Percentiles rank a stretch among this genome's conserved stretches.
These are phyloP conservation scores for Beauveria asiatica DNA, from an alignment of 2,329 filamentous ascomycete species.

Conservation along the genomic window DNA sequence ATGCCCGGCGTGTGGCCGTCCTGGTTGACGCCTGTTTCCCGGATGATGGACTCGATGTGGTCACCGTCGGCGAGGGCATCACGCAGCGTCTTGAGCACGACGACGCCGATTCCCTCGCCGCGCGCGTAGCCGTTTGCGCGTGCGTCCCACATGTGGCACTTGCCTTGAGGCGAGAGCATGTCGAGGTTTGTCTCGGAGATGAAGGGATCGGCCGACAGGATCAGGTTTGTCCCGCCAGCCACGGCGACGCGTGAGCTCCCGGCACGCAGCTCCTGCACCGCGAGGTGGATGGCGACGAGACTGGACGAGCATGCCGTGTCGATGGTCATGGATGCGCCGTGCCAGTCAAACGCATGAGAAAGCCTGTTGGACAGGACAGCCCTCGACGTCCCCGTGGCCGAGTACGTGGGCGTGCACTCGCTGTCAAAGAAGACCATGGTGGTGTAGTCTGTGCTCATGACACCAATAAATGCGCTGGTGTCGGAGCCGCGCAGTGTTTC, in stretches of 20 bases:
- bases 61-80: conserved; percentile 45
- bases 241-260: conserved; percentile 36
- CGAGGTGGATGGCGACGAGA: conserved; percentile 39
- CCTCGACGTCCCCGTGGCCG: conserved; percentile 10
- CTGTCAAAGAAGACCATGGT: conserved; percentile 19
- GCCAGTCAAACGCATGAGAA: conserved; percentile 44
- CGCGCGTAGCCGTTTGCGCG: conserved; percentile 41
- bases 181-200: conserved; percentile 36
- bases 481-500: not conserved
- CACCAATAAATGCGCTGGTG: conserved; percentile 16
- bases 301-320: conserved; percentile 43
- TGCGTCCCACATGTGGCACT: conserved; percentile 31
- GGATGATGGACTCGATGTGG: conserved; percentile 40
- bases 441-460: conserved; percentile 22
- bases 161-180: conserved; percentile 38
- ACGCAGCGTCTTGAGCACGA: conserved; percentile 45
- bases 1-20: conserved; percentile 47
- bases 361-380: conserved; percentile 35
- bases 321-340: conserved; percentile 40
- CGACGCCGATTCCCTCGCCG: conserved; percentile 44
- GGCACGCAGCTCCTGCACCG: conserved; percentile 34
- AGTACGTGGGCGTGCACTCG: conserved; percentile 4
- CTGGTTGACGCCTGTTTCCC: conserved; percentile 39
- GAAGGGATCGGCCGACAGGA: not conserved
- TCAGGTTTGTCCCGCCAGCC: conserved; percentile 19